These are phyloP conservation scores for Aspergillus niger DNA, from an alignment of 2,329 filamentous ascomycete genomes.

Conservation along the genomic window DNA sequence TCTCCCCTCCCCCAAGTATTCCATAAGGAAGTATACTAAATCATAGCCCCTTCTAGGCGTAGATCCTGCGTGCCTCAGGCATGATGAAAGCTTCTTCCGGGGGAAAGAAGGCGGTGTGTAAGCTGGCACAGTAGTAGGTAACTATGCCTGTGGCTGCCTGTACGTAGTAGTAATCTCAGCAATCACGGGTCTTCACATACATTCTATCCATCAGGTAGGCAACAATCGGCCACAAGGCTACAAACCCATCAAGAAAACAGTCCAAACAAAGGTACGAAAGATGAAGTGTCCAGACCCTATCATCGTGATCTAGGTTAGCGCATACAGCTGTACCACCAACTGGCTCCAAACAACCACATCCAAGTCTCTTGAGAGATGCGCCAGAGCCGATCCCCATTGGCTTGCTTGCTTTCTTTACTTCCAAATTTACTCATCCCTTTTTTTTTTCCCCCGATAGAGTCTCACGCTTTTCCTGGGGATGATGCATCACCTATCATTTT, in stretches of 20 bases:
- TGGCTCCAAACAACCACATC: slow-evolving; percentile 26
- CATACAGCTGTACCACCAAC: slow-evolving; percentile 19
- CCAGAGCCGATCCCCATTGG: neutral
- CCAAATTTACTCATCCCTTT: too few species aligned
- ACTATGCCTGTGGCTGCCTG: neutral
- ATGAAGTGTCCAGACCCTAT: neutral
- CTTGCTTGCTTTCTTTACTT: neutral
- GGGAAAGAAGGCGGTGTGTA: too few species aligned
- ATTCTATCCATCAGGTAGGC: neutral
- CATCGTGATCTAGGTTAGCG: neutral
- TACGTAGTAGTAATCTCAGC: too few species aligned
- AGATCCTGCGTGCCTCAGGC: too few species aligned
- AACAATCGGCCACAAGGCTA: neutral
- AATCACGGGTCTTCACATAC: too few species aligned
- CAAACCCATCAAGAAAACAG: neutral
- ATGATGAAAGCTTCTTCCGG: too few species aligned
- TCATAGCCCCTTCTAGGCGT: too few species aligned
- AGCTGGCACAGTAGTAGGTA: neutral
- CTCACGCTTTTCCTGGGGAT: neutral
- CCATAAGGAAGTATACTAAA: too few species aligned
- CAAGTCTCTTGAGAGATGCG: slow-evolving; percentile 13
- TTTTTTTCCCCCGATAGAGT: neutral
- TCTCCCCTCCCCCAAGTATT: too few species aligned
- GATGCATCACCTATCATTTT: neutral
- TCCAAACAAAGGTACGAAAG: slow-evolving; percentile 11